A percentile compares a stretch with the other conserved stretches of the same genome.
Evolutionary conservation across 495 filamentous ascomycete species (phyloP).

Genomic region (Podospora conica): DNA sequence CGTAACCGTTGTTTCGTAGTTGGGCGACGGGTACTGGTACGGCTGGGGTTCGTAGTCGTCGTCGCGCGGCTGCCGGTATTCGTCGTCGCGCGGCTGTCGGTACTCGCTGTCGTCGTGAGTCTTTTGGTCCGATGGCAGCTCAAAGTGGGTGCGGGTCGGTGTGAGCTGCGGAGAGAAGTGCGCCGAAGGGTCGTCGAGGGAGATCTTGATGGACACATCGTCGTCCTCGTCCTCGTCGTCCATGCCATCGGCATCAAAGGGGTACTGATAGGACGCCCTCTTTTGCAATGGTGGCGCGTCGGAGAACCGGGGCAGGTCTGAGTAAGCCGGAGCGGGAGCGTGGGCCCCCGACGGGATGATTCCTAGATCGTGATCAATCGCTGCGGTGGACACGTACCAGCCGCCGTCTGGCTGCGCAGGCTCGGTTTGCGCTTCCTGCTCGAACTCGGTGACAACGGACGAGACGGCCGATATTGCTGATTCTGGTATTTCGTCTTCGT

Average conservation of each 20-base stretch:
- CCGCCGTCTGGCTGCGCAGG: slow-evolving; percentile 26
- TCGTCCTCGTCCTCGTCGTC: slow-evolving; percentile 36
- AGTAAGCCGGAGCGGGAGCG: background rate
- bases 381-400: slow-evolving; percentile 15
- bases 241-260: slow-evolving; percentile 33
- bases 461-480: slow-evolving; percentile 42
- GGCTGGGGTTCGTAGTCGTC: slow-evolving; percentile 38
- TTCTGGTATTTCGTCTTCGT: slow-evolving; percentile 39
- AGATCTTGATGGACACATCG: slow-evolving; percentile 35
- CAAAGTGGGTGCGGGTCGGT: slow-evolving; percentile 25
- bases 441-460: slow-evolving; percentile 60
- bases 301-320: slow-evolving; percentile 10
- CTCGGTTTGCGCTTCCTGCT: slow-evolving; percentile 63
- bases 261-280: slow-evolving; percentile 35
- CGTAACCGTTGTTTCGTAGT: slow-evolving; percentile 40
- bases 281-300: slow-evolving; percentile 14
- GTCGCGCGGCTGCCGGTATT: slow-evolving; percentile 11
- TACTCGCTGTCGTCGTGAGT: slow-evolving; percentile 3
- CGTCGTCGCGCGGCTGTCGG: slow-evolving; percentile 8
- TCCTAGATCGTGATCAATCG: slow-evolving; percentile 21
- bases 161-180: slow-evolving; percentile 25
- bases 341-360: slow-evolving; percentile 6
- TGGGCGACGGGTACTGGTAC: slow-evolving; percentile 26
- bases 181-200: slow-evolving; percentile 30
- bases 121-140: background rate